These are phyloP conservation scores for Phytophthora litchii DNA, from an alignment of 352 stramenopile species.

Conservation along the genomic window DNA sequence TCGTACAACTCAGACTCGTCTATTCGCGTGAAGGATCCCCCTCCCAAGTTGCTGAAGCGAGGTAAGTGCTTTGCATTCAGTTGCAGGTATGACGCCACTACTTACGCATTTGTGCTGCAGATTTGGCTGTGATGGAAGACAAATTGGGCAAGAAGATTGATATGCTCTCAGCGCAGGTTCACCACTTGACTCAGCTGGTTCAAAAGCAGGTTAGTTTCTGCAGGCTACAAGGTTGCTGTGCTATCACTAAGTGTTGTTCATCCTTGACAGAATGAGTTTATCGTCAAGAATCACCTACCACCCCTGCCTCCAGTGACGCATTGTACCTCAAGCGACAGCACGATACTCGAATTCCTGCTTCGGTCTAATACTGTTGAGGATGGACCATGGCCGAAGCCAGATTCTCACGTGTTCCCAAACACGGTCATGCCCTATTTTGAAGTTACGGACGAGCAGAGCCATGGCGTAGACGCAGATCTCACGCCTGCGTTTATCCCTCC, in stretches of 20 bases:
- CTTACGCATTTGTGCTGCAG: slow-evolving; percentile 32
- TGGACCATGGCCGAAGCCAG: slow-evolving; percentile 23
- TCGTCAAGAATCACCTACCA: slow-evolving; percentile 50
- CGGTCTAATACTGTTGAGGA: slow-evolving; percentile 60
- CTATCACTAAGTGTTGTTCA: slow-evolving; percentile 11
- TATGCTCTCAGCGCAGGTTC: slow-evolving; percentile 55
- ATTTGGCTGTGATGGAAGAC: slow-evolving; percentile 67
- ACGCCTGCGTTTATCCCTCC: slow-evolving; percentile 42
- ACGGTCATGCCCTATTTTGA: slow-evolving; percentile 58
- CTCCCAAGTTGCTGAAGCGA: slow-evolving; percentile 67
- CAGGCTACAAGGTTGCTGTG: not conserved
- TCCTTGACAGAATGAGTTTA: slow-evolving; percentile 47
- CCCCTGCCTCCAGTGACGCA: slow-evolving; percentile 23
- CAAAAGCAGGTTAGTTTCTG: slow-evolving; percentile 51
- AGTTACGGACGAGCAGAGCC: slow-evolving; percentile 49
- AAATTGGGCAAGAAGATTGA: slow-evolving; percentile 61
- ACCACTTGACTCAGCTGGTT: slow-evolving; percentile 59
- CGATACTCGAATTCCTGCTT: slow-evolving; percentile 69
- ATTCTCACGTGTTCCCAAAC: slow-evolving; percentile 21
- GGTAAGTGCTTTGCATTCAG: slow-evolving; percentile 29
- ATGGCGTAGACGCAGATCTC: slow-evolving; percentile 38
- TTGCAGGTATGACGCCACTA: not conserved
- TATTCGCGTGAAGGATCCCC: slow-evolving; percentile 51
- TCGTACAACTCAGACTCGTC: slow-evolving; percentile 50
- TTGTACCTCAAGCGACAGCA: slow-evolving; percentile 34